A percentile compares a stretch with the other conserved stretches of the same genome.
These are phyloP conservation scores for Fagopyrum esculentum DNA, from an alignment of 148 eudicot genomes.

Conservation along the genomic window DNA sequence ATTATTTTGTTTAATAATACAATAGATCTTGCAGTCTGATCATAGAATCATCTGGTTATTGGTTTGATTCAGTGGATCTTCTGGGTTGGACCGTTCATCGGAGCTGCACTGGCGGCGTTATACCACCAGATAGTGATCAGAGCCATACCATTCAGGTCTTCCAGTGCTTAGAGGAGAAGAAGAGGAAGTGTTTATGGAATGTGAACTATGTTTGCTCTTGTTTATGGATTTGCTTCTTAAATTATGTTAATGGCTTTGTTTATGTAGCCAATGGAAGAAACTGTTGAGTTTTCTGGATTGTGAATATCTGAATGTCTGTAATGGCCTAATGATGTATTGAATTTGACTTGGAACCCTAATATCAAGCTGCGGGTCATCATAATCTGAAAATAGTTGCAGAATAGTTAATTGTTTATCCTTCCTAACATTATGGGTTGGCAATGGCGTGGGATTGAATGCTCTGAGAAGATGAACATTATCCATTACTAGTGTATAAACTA, in stretches of 20 bases:
- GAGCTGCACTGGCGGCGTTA: conserved; percentile 40
- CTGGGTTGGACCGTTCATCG: conserved; percentile 53
- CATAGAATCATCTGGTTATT: not conserved
- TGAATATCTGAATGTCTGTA: conserved; percentile 5
- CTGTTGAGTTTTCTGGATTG: not conserved
- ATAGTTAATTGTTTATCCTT: too few relatives aligned
- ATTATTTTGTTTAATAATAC: not conserved
- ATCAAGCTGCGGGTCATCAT: too few relatives aligned
- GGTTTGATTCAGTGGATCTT: conserved; percentile 32
- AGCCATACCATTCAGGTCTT: conserved; percentile 40
- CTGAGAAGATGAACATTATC: too few relatives aligned
- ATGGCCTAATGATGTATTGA: not conserved
- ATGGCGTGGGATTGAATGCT: too few relatives aligned
- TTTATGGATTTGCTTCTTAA: not conserved
- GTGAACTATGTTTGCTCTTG: conserved; percentile 1
- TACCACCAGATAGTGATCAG: conserved; percentile 44
- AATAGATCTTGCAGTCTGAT: not conserved
- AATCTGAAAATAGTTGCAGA: too few relatives aligned
- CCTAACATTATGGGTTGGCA: too few relatives aligned
- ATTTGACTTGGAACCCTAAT: too few relatives aligned
- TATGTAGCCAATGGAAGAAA: not conserved
- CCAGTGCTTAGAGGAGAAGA: conserved; percentile 13
- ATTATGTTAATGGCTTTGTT: not conserved
- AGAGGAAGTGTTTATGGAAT: not conserved
- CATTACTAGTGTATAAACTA: too few relatives aligned